Evolutionary conservation across 257 asterid genomes (phyloP), one percentile per base, ranked within the genome.

Genomic region (Ajuga chamaepitys): DNA sequence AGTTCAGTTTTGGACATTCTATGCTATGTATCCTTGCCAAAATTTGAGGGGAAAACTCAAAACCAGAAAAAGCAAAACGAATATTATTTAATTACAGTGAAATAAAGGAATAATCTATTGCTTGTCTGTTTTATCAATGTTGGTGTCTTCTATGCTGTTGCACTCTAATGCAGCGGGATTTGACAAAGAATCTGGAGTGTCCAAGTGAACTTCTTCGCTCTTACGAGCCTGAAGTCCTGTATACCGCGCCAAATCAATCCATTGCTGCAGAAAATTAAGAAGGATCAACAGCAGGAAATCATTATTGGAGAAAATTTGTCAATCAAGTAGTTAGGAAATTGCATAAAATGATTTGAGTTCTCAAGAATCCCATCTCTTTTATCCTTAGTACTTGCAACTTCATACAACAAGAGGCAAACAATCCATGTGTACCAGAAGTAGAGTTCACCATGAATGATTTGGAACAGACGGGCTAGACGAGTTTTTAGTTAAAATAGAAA

Each of bases 181-280:
- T 45, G 84, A 30, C 7, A 8, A 68, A 72, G 85, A 47, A 66
- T 86, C 91, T 21, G 77, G 74, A 53, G 73, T 14, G 69, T 69
- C 72, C 2, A 32, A 45, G 28, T 75, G 46, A 66, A 50, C 62
- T 37, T 67, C 77, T 76, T 85, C 83, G 37, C 55, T 73, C 74
- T 79, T 81, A 37, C 86, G 86, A 73, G 96, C 41, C 74, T 92
- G 98, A 41, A 92, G 79, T 63, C 97, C 98, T 18, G 93, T 87
- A 73, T 67, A 74, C 41, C 96, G 82, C 12, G 98, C 98, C 68
- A 92, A 85, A 80, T 92, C 98, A 73, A 92, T 64, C 98, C 98
- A 92, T 89, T 89, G 98, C 97, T 92, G 95, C 70, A 77, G 47
- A 52, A 69, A 73, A 1, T 63, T 24, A 59, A 59, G 62, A 52